A percentile compares a stretch with the other conserved stretches of the same genome.
phyloP scores from a whole-genome alignment of 2,329 filamentous ascomycete genomes.

The Pyricularia pennisetigena region DNA sequence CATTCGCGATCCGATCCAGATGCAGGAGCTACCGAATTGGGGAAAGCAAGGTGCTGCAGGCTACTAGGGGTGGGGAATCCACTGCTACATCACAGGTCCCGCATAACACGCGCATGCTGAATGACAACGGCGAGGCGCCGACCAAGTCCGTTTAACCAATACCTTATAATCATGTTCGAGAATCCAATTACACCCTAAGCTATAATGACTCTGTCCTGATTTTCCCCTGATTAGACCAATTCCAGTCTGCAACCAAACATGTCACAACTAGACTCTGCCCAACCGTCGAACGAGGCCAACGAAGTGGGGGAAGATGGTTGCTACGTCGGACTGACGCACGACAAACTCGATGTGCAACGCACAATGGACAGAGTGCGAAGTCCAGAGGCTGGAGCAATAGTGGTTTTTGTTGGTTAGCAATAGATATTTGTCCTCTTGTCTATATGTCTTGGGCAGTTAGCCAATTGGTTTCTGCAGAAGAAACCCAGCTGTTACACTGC shows the following conservation, averaged over 20 bases:
- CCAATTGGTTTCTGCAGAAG: neutral
- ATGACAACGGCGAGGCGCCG: neutral
- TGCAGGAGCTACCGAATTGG: neutral
- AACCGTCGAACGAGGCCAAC: neutral
- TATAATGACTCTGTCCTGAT: neutral
- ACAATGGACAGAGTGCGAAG: slow-evolving; percentile 61
- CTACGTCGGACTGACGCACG: slow-evolving; percentile 59
- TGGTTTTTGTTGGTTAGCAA: slow-evolving; percentile 57
- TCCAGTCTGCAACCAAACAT: neutral
- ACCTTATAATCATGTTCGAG: neutral
- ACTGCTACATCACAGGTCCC: neutral
- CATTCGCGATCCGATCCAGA: slow-evolving; percentile 11
- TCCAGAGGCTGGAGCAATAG: slow-evolving; percentile 64
- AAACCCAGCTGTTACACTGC: neutral
- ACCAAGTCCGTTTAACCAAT: neutral
- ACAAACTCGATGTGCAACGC: slow-evolving; percentile 44
- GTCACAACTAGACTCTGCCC: neutral
- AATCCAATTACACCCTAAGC: neutral
- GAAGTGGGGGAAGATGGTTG: slow-evolving; percentile 28
- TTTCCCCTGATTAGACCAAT: neutral
- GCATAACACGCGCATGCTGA: neutral
- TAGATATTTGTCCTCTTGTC: neutral
- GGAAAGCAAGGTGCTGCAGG: neutral
- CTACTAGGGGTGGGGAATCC: neutral
- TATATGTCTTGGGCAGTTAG: neutral